Percentiles rank a stretch among this genome's conserved stretches.
These are phyloP conservation scores for Colletotrichum scovillei DNA, from an alignment of 2,329 filamentous ascomycete genomes.

Conservation along the genomic window DNA sequence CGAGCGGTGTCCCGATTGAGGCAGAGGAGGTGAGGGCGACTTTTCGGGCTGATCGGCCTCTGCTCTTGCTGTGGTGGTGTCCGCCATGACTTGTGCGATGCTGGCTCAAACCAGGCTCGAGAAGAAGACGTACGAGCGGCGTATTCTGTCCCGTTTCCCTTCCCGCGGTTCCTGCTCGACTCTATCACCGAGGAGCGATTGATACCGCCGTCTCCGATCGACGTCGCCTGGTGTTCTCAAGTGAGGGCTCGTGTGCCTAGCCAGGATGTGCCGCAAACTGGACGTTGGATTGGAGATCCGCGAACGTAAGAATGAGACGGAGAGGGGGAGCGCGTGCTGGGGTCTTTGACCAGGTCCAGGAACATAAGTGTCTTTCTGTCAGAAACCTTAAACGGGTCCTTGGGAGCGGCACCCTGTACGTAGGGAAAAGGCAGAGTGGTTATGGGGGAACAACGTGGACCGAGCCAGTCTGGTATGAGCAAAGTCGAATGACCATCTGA, in stretches of 20 bases:
- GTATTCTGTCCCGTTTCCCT: too few relatives aligned
- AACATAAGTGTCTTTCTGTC: background rate
- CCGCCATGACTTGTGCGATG: slow-evolving; percentile 1
- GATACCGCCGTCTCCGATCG: background rate
- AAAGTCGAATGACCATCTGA: background rate
- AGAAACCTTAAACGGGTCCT: background rate
- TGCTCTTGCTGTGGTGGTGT: background rate
- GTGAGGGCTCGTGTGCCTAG: background rate
- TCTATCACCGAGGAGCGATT: background rate
- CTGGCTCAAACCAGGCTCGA: fast-evolving
- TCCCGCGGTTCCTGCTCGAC: background rate
- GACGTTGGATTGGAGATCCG: background rate
- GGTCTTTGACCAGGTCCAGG: background rate
- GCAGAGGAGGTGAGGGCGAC: background rate
- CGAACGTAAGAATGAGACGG: background rate
- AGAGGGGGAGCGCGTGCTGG: too few relatives aligned
- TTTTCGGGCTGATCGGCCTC: background rate
- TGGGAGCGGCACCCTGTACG: background rate
- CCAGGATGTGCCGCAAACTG: background rate
- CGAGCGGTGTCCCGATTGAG: background rate
- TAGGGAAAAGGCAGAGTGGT: background rate
- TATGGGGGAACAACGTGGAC: background rate
- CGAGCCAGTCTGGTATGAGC: background rate
- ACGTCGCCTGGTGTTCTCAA: background rate
- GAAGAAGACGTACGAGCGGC: too few relatives aligned